Percentiles rank a stretch among this genome's conserved stretches.
Evolutionary conservation across 192 early-diverging fungal genomes (phyloP).

Genomic region (Coemansia sp.): DNA sequence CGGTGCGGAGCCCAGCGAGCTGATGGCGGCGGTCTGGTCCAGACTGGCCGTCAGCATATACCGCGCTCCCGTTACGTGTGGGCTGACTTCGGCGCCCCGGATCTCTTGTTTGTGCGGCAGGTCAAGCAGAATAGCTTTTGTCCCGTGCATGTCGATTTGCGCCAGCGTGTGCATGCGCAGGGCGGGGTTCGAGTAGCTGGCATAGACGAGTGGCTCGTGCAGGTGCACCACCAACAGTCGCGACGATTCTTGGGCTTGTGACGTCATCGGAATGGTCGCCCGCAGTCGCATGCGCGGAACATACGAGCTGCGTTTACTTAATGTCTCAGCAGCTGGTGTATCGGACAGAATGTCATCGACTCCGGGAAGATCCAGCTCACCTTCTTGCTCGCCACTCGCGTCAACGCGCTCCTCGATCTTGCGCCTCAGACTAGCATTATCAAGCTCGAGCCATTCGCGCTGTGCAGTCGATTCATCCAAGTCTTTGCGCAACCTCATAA

Average conservation of each 20-base stretch:
- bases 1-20: conserved; percentile 8
- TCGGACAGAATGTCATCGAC: no score
- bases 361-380: no score
- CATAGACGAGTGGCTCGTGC: conserved; percentile 24
- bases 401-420: neutral
- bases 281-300: conserved; percentile 18
- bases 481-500: conserved; percentile 10
- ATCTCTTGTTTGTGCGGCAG: conserved; percentile 31
- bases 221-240: conserved; percentile 25
- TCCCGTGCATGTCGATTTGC: conserved; percentile 17
- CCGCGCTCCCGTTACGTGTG: conserved; percentile 14
- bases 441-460: conserved; percentile 14
- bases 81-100: conserved; percentile 32
- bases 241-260: conserved; percentile 4
- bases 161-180: conserved; percentile 19
- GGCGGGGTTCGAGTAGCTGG: conserved; percentile 12
- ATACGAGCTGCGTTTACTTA: neutral
- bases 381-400: neutral
- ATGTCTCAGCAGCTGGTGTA: no score
- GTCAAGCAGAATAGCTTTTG: conserved; percentile 7
- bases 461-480: conserved; percentile 4
- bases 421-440: conserved; percentile 13
- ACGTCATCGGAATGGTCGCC: conserved; percentile 13
- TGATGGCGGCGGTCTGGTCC: conserved; percentile 33
- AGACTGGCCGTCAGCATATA: conserved; percentile 47